phyloP scores from a whole-genome alignment of 2,329 filamentous ascomycete species.

The Exophiala alcalophila region DNA sequence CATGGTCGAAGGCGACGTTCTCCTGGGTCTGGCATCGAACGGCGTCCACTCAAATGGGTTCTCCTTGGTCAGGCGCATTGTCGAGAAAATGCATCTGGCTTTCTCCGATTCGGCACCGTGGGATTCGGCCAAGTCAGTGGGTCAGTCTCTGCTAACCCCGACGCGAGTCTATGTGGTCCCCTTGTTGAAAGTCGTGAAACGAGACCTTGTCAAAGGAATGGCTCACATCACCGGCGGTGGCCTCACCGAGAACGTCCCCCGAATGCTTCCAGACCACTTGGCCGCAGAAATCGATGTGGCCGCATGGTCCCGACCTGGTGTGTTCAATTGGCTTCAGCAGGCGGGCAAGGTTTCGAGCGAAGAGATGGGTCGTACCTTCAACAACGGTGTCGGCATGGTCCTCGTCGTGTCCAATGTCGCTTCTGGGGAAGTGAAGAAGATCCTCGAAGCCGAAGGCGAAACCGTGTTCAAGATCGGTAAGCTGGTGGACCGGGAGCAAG shows the following conservation, averaged over 20 bases:
- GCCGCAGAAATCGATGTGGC: constrained; percentile 76
- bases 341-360: constrained; percentile 59
- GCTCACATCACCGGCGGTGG: constrained; percentile 97
- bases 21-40: constrained; percentile 79
- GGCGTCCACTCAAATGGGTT: constrained; percentile 97
- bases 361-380: constrained; percentile 93
- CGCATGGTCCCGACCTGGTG: constrained; percentile 70
- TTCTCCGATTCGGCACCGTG: constrained; percentile 77
- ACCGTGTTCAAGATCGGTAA: constrained; percentile 72
- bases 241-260: constrained; percentile 86
- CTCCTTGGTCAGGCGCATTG: constrained; percentile 88
- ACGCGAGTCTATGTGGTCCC: constrained; percentile 91
- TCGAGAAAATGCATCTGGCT: constrained; percentile 67
- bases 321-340: constrained; percentile 84
- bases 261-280: constrained; percentile 79
- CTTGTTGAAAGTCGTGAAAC: constrained; percentile 62
- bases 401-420: constrained; percentile 69
- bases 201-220: constrained; percentile 77
- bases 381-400: constrained; percentile 93
- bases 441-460: constrained; percentile 68
- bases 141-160: constrained; percentile 77
- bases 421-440: constrained; percentile 57
- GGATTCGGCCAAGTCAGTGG: constrained; percentile 57
- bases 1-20: constrained; percentile 79
- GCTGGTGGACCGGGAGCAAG: constrained; percentile 56